These are phyloP conservation scores for Penicillium sp. DNA, from an alignment of 2,329 filamentous ascomycete species.

Conservation along the genomic window DNA sequence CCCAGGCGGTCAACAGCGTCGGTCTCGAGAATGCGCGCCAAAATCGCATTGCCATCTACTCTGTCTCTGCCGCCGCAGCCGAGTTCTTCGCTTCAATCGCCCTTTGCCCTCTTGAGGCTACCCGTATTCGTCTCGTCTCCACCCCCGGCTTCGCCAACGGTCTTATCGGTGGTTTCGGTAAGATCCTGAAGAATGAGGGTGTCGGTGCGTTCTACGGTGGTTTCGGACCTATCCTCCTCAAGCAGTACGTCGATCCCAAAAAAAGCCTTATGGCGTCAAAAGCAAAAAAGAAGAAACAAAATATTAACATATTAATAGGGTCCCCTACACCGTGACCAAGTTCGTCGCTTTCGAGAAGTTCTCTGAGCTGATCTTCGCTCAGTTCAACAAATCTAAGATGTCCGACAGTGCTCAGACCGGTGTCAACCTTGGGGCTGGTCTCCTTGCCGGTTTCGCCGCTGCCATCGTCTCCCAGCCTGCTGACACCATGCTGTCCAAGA, in stretches of 20 bases:
- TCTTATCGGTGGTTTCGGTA: constrained; percentile 71
- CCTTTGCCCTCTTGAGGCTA: constrained; percentile 86
- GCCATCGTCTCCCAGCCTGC: constrained; percentile 83
- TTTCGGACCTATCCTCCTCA: constrained; percentile 82
- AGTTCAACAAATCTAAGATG: constrained; percentile 65
- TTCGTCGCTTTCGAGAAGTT: constrained; percentile 93
- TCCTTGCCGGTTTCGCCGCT: constrained; percentile 81
- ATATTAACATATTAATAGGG: constrained; percentile 45
- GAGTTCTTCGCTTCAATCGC: constrained; percentile 63
- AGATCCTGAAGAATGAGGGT: constrained; percentile 80
- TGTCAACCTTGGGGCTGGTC: constrained; percentile 79
- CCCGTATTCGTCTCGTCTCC: constrained; percentile 87
- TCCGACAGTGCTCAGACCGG: constrained; percentile 67
- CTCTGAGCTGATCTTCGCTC: constrained; percentile 59
- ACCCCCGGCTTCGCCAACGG: constrained; percentile 80
- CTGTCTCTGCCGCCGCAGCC: constrained; percentile 58
- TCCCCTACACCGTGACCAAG: constrained; percentile 92
- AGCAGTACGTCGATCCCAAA: constrained; percentile 53
- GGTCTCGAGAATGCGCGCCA: constrained; percentile 69
- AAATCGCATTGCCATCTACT: constrained; percentile 80
- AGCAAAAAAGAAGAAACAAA: too few relatives aligned
- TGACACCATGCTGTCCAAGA: constrained; percentile 91
- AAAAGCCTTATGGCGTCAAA: too few relatives aligned
- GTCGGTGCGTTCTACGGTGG: constrained; percentile 83
- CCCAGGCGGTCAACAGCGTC: constrained; percentile 75